Evolutionary conservation across 768 basidiomycete genomes (phyloP), one percentile per base, ranked within the genome.

Genomic region (Hygrocybe punicea): DNA sequence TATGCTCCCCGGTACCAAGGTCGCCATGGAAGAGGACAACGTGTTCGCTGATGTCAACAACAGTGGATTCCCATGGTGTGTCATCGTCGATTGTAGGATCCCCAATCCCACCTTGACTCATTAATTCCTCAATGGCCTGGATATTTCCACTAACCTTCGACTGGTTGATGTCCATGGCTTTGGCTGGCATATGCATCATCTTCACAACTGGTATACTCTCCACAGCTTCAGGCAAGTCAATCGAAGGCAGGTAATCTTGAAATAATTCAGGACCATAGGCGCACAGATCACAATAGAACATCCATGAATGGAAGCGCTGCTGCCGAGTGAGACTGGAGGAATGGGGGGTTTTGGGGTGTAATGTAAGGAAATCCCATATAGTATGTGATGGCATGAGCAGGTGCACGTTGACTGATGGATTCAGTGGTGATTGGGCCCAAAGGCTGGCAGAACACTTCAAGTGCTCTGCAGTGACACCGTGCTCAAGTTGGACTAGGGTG

Each of bases 221-320:
- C 14, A 65, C 51, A 7, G 39, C 24, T n/a, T 59, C 55, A 3
- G 60, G 63, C 51, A 29, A n/a, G 6, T 21, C 55, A 13, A 63
- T 46, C 17, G 39, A 16, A 3, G 47, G 8, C n/a, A 19, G n/a
- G 51, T 63, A 66, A 13, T 40, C 34, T 11, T 17, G 19, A 44
- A 65, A 65, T 42, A 57, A 66, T 17, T 40, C 48, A n/a, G 57
- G 63, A 16, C 64, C 61, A 24, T 64, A 51, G 14, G 45, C 21
- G 25, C 45, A 46, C 0, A 66, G 62, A 53, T 62, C 60, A 13
- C 9, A 33, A 23, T 50, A 29, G 37, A 61, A 61, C 33, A 53
- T 57, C 61, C 60, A 65, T 14, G 58, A 34, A 49, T 61, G 61
- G 44, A 62, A 61, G 25, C 58, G 57, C 24, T 66, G 49, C 11